Conservation (phyloP, 495 filamentous ascomycete species). For the Parathielavia appendiculata region DNA sequence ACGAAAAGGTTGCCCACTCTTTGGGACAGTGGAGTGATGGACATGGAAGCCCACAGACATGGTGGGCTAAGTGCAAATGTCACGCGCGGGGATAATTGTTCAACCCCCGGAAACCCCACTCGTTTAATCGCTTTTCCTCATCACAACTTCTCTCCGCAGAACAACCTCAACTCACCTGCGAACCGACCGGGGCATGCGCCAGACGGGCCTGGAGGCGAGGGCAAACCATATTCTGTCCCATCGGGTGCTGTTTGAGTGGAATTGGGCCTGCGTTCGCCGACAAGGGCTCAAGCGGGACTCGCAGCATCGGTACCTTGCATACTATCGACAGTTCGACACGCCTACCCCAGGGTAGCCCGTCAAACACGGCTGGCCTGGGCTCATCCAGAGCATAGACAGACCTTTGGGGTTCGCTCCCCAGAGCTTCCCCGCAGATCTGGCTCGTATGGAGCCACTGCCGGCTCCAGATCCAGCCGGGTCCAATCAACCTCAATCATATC, state of each 20-base stretch:
- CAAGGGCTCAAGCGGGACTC: not conserved
- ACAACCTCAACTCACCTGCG: not conserved
- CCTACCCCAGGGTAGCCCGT: not conserved
- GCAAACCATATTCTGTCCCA: not conserved
- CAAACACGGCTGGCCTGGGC: too few relatives aligned
- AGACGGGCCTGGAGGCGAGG: too few relatives aligned
- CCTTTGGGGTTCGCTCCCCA: not conserved
- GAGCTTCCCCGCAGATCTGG: slow-evolving; percentile 8
- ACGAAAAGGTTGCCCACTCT: not conserved
- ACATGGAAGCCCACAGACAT: too few relatives aligned
- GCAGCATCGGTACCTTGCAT: not conserved
- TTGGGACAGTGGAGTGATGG: not conserved
- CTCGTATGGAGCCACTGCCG: not conserved
- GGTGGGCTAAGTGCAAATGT: not conserved
- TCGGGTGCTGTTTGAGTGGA: not conserved
- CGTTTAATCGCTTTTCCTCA: slow-evolving; percentile 12
- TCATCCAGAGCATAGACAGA: not conserved
- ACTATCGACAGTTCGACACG: not conserved
- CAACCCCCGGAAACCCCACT: slow-evolving; percentile 11
- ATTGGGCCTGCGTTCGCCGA: too few relatives aligned
- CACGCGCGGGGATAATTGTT: slow-evolving; percentile 22
- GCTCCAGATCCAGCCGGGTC: not conserved
- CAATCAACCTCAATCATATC: not conserved
- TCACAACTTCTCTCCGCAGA: not conserved
- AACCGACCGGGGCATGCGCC: not conserved